Percentiles rank a stretch among this genome's conserved stretches.
These are phyloP conservation scores for Tuctoria greenei DNA, from an alignment of 176 grass and related monocot genomes.

Conservation along the genomic window DNA sequence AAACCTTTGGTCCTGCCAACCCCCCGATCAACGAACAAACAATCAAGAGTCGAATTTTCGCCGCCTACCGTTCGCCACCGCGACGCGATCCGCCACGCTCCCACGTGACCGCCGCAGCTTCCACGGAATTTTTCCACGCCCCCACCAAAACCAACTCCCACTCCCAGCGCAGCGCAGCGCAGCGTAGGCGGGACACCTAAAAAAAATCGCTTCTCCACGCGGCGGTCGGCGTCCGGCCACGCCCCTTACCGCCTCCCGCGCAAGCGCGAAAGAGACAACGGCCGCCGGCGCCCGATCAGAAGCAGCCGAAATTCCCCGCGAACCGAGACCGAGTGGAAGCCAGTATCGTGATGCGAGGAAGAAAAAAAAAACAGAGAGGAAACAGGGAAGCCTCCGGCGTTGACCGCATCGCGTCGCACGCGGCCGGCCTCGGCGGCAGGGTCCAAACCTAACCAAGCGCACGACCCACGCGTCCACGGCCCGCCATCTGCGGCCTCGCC, in stretches of 20 bases:
- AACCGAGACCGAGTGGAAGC: neutral
- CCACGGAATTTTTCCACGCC: neutral
- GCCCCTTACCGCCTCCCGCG: neutral
- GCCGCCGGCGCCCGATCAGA: slow-evolving; percentile 6
- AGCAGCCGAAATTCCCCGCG: slow-evolving; percentile 4
- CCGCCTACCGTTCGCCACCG: neutral
- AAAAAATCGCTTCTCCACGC: neutral
- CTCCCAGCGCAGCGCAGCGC: neutral
- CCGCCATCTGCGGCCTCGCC: slow-evolving; percentile 44
- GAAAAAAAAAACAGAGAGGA: too few relatives aligned
- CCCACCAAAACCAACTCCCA: slow-evolving; percentile 14
- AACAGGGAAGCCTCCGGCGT: neutral
- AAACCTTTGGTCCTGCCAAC: neutral
- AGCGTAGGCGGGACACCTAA: neutral
- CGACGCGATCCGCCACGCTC: neutral
- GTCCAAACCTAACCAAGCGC: too few relatives aligned
- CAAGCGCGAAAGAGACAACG: neutral
- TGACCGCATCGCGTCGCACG: neutral
- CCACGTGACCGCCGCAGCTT: slow-evolving; percentile 25
- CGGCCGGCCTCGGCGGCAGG: neutral
- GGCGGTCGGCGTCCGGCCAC: slow-evolving; percentile 9
- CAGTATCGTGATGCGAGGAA: too few relatives aligned
- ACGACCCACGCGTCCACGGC: slow-evolving; percentile 7
- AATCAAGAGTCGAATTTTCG: neutral
- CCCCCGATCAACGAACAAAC: neutral